Evolutionary conservation across 2,329 filamentous ascomycete species (phyloP).

Genomic region (Pseudopithomyces maydicus): DNA sequence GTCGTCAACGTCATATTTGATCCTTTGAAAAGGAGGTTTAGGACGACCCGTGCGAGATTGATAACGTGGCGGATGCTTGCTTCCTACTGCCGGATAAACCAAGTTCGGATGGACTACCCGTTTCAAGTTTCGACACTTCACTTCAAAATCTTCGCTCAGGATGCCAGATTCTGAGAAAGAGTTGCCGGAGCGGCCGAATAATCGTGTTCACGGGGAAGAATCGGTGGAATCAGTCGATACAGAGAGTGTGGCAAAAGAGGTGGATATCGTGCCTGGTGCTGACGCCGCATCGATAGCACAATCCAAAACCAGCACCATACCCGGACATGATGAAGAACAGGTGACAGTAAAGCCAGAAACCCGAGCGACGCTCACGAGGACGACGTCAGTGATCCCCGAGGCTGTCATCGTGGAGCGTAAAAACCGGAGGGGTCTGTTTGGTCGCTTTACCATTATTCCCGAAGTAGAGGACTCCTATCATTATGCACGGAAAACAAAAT

Average conservation of each 20-base stretch:
- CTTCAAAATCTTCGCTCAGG: not conserved
- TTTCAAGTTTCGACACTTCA: not conserved
- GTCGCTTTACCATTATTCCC: conserved; percentile 71
- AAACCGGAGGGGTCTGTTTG: conserved; percentile 73
- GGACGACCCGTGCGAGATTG: not conserved
- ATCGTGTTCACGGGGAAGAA: not conserved
- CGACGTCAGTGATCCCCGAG: conserved; percentile 42
- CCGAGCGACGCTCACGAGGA: conserved; percentile 29
- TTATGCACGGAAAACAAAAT: conserved; percentile 77
- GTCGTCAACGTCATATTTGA: not conserved
- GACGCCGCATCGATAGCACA: conserved; percentile 27
- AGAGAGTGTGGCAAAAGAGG: conserved; percentile 14
- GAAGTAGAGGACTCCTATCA: conserved; percentile 79
- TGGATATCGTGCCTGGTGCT: conserved; percentile 15
- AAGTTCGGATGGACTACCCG: not conserved
- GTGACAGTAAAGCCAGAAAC: conserved; percentile 8
- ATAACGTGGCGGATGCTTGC: not conserved
- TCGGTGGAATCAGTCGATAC: conserved; percentile 2
- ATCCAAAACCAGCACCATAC: conserved; percentile 28
- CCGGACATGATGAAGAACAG: conserved; percentile 25
- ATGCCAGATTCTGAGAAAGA: conserved; percentile 16
- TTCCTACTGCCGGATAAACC: conserved; percentile 7
- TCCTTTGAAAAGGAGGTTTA: not conserved
- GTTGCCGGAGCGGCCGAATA: not conserved
- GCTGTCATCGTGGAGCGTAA: conserved; percentile 56